Percentiles rank a stretch among this genome's conserved stretches.
These are phyloP conservation scores for Angophora floribunda DNA, from an alignment of 345 rosid species.

Conservation along the genomic window DNA sequence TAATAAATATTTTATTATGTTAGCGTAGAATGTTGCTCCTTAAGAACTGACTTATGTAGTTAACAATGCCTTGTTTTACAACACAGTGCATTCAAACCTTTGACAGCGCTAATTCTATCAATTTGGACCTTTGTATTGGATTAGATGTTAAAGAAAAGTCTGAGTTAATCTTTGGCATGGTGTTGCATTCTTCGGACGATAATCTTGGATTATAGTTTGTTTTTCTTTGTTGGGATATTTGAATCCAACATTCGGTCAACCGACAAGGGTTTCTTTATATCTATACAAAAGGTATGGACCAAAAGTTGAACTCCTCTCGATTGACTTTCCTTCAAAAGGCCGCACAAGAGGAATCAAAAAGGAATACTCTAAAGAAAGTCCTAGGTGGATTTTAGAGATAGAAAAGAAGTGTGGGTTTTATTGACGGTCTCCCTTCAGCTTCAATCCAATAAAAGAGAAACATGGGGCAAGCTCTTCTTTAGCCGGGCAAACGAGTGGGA, in stretches of 20 bases:
- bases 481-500: accelerated
- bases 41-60: too few relatives aligned
- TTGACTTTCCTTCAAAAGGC: not conserved
- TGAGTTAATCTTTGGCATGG: accelerated
- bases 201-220: not conserved
- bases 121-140: not conserved
- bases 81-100: not conserved
- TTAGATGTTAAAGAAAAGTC: not conserved
- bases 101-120: not conserved
- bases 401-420: not conserved
- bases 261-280: not conserved
- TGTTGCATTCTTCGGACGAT: not conserved
- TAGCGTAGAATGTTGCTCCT: not conserved
- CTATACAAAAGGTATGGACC: not conserved
- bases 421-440: not conserved
- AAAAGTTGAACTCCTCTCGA: not conserved
- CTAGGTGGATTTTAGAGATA: not conserved
- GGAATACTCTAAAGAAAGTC: not conserved
- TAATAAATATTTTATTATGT: not conserved
- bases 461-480: not conserved
- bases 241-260: not conserved
- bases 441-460: not conserved
- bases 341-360: not conserved
- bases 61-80: not conserved
- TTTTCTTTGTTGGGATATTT: not conserved